Conservation (phyloP, 257 asterid species). For the Penstemon newberryi region DNA sequence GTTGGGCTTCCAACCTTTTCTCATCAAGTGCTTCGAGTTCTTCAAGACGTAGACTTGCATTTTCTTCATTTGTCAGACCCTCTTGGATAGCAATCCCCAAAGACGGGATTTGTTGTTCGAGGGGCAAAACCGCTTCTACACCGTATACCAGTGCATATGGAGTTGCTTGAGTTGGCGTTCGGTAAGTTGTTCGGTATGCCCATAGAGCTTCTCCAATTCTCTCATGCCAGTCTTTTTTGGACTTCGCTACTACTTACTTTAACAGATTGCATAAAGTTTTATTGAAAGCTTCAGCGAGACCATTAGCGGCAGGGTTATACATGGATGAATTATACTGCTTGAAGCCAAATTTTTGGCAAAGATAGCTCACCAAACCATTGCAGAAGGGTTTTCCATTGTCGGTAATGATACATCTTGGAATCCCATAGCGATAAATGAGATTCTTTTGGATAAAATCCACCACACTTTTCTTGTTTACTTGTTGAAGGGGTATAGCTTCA, state of each 20-base stretch:
- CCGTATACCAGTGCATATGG: neutral
- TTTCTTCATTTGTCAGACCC: neutral
- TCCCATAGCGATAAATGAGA: too few relatives aligned
- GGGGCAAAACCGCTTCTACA: neutral
- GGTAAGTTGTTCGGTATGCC: neutral
- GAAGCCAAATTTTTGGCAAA: neutral
- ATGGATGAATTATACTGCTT: neutral
- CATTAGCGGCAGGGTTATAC: neutral
- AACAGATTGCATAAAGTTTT: too few relatives aligned
- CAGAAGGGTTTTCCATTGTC: neutral
- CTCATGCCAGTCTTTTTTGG: too few relatives aligned
- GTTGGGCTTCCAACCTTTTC: neutral
- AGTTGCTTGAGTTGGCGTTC: neutral
- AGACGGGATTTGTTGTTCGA: neutral
- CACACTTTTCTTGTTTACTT: neutral
- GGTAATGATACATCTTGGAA: too few relatives aligned
- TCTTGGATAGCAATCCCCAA: neutral
- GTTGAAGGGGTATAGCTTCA: neutral
- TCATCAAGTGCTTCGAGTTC: conserved; percentile 4
- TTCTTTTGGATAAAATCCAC: neutral
- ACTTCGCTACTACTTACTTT: too few relatives aligned
- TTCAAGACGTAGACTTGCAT: neutral
- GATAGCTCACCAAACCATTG: neutral
- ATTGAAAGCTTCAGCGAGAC: too few relatives aligned
- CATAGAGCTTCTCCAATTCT: neutral